phyloP scores from a whole-genome alignment of 441 rosid genomes.

The Viola pubescens region DNA sequence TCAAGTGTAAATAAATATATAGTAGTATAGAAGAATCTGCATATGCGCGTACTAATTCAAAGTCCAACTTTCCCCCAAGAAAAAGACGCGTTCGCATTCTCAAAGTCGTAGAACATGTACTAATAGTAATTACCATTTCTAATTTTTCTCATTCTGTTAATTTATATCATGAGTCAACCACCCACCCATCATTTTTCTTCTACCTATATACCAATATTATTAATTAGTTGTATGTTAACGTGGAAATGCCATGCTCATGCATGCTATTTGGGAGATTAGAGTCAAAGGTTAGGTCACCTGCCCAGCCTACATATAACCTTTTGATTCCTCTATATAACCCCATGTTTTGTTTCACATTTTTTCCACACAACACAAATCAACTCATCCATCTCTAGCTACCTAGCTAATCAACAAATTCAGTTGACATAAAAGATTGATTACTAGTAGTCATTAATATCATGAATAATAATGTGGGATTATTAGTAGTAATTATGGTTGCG shows the following conservation, averaged over 20 bases:
- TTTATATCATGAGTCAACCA: too few species aligned
- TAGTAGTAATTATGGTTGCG: slow-evolving; percentile 15
- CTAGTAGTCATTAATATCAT: slow-evolving; percentile 5
- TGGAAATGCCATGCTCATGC: slow-evolving; percentile 42
- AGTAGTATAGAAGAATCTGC: too few species aligned
- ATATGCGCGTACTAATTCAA: too few species aligned
- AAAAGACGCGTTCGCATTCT: too few species aligned
- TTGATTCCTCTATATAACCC: slow-evolving; percentile 37
- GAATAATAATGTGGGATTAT: slow-evolving; percentile 23
- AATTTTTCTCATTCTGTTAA: too few species aligned
- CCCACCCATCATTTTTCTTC: too few species aligned
- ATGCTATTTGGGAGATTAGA: not conserved
- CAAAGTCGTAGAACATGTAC: too few species aligned
- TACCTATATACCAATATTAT: too few species aligned
- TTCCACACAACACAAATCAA: slow-evolving; percentile 14
- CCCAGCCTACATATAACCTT: slow-evolving; percentile 17
- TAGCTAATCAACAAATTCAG: slow-evolving; percentile 2
- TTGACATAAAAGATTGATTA: not conserved
- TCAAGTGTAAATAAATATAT: too few species aligned
- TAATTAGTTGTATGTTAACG: not conserved
- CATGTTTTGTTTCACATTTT: slow-evolving; percentile 8
- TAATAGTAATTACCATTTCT: too few species aligned
- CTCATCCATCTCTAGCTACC: not conserved
- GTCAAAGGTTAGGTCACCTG: slow-evolving; percentile 73
- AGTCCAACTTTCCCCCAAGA: too few species aligned